A percentile compares a stretch with the other conserved stretches of the same genome.
Evolutionary conservation across 1,284 basidiomycete genomes (phyloP).

Genomic region (Afroboletus lepidellus): DNA sequence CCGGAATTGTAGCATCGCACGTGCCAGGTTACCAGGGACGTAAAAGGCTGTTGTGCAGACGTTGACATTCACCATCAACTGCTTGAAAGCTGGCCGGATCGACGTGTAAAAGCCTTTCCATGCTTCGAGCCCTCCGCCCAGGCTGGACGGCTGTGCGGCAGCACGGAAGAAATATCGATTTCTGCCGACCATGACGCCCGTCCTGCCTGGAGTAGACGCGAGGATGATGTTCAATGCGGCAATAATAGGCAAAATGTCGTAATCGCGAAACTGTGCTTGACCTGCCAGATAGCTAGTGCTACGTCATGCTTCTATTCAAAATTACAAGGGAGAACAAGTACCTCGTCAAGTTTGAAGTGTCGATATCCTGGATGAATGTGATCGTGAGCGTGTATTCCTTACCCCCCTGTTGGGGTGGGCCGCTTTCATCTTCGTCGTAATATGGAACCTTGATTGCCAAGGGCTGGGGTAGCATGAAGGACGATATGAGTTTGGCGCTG

Average conservation of each 20-base stretch:
- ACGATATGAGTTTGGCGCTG: slow-evolving; percentile 61
- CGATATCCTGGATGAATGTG: slow-evolving; percentile 55
- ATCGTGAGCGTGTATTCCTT: slow-evolving; percentile 66
- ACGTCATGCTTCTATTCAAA: slow-evolving; percentile 8
- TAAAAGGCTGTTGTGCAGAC: slow-evolving; percentile 82
- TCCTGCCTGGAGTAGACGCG: slow-evolving; percentile 56
- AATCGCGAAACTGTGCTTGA: slow-evolving; percentile 54
- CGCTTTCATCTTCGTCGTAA: slow-evolving; percentile 65
- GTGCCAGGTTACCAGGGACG: slow-evolving; percentile 59
- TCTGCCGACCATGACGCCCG: slow-evolving; percentile 69
- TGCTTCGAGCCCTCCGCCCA: slow-evolving; percentile 70
- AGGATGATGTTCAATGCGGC: slow-evolving; percentile 72
- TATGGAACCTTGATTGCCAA: slow-evolving; percentile 54
- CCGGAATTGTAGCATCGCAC: slow-evolving; percentile 55
- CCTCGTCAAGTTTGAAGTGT: slow-evolving; percentile 56
- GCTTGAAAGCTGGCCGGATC: slow-evolving; percentile 66
- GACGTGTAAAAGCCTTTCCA: slow-evolving; percentile 80
- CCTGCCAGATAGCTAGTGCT: slow-evolving; percentile 56
- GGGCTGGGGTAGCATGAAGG: slow-evolving; percentile 55
- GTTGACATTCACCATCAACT: slow-evolving; percentile 82
- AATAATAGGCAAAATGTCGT: slow-evolving; percentile 67
- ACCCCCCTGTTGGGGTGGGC: slow-evolving; percentile 38
- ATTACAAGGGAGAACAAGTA: slow-evolving; percentile 27
- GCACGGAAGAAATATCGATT: slow-evolving; percentile 74
- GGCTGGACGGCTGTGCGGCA: slow-evolving; percentile 40